A percentile compares a stretch with the other conserved stretches of the same genome.
These are phyloP conservation scores for Hypoxylon sp. DNA, from an alignment of 2,329 filamentous ascomycete genomes.

Conservation along the genomic window DNA sequence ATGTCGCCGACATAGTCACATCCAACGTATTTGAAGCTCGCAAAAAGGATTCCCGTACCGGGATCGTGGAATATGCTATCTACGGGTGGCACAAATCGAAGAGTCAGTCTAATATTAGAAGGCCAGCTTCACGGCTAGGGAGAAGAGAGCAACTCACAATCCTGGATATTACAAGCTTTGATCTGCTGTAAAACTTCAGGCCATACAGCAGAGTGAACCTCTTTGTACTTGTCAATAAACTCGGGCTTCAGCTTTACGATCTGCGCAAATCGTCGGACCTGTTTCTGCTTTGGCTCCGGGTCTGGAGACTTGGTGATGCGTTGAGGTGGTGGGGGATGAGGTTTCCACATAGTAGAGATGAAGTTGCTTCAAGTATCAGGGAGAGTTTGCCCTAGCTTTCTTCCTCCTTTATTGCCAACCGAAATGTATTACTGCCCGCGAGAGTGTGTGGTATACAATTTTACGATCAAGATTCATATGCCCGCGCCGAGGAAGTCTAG, in stretches of 20 bases:
- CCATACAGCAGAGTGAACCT: constrained; percentile 81
- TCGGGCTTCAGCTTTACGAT: constrained; percentile 80
- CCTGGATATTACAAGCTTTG: constrained; percentile 79
- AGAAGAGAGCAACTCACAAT: constrained; percentile 69
- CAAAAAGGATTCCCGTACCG: constrained; percentile 75
- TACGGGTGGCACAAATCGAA: constrained; percentile 51
- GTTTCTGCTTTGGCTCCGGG: constrained; percentile 55
- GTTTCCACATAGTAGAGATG: constrained; percentile 35
- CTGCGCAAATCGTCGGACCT: constrained; percentile 75
- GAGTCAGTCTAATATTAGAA: background rate
- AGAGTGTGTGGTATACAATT: background rate
- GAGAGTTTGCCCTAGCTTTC: background rate
- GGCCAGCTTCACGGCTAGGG: background rate
- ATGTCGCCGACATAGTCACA: constrained; percentile 81
- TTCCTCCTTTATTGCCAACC: background rate
- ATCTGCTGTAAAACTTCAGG: constrained; percentile 84
- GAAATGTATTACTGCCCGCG: background rate
- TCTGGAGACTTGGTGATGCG: constrained; percentile 40
- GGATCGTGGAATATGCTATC: constrained; percentile 82
- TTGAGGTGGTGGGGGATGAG: constrained; percentile 34
- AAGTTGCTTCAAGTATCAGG: background rate
- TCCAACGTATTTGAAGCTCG: constrained; percentile 84
- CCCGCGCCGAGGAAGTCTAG: background rate
- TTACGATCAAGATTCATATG: background rate
- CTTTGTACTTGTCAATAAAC: constrained; percentile 77